A percentile compares a stretch with the other conserved stretches of the same genome.
phyloP scores from a whole-genome alignment of 176 grass and related monocot species.

The Cocos nucifera region DNA sequence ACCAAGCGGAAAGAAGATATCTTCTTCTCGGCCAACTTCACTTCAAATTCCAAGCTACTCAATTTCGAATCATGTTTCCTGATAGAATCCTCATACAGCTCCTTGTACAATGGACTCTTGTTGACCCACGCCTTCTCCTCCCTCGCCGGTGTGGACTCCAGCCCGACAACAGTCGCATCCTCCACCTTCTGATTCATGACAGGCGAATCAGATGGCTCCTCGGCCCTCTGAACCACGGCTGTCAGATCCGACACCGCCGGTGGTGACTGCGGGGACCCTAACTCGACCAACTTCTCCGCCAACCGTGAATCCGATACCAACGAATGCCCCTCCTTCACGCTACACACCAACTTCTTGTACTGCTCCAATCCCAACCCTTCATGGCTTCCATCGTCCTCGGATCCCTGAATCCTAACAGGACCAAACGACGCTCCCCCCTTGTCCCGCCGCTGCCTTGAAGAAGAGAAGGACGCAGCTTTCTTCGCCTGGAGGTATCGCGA shows the following conservation, averaged over 20 bases:
- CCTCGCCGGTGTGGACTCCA: constrained; percentile 3
- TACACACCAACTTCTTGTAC: constrained; percentile 39
- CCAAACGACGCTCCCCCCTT: neutral
- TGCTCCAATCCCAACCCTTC: constrained; percentile 30
- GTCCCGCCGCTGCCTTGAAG: neutral
- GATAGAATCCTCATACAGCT: constrained; percentile 34
- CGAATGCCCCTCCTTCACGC: constrained; percentile 1
- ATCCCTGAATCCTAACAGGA: too few species aligned
- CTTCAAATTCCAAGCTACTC: constrained; percentile 33
- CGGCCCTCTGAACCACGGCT: constrained; percentile 1
- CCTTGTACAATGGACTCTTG: constrained; percentile 35
- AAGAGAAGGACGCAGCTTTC: constrained; percentile 1
- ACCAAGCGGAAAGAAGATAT: constrained; percentile 17
- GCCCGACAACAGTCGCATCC: constrained; percentile 16
- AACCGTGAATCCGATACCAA: neutral
- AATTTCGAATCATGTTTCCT: constrained; percentile 37
- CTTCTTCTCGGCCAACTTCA: constrained; percentile 31
- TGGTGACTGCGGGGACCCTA: neutral
- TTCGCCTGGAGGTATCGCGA: neutral
- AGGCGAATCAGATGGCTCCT: constrained; percentile 14
- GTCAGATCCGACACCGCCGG: neutral
- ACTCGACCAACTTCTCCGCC: neutral
- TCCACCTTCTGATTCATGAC: constrained; percentile 19
- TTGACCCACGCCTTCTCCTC: constrained; percentile 1
- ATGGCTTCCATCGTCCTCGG: neutral